These are phyloP conservation scores for Monosporascus sp. DNA, from an alignment of 2,329 filamentous ascomycete species.

Conservation along the genomic window DNA sequence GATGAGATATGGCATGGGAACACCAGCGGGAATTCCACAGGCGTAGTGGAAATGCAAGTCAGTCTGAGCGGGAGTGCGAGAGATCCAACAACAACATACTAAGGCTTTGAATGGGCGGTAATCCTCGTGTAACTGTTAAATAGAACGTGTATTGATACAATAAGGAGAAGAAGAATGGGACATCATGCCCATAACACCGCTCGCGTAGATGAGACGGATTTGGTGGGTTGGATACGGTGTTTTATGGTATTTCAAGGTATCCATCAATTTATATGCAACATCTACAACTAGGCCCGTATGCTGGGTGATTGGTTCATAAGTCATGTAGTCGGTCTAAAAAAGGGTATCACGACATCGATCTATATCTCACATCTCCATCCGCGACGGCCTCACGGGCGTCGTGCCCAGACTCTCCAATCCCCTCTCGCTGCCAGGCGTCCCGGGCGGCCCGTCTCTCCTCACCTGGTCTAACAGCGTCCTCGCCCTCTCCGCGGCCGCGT, in stretches of 20 bases:
- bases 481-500: slow-evolving; percentile 15
- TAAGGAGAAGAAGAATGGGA: slow-evolving; percentile 4
- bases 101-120: neutral
- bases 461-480: slow-evolving; percentile 21
- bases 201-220: neutral
- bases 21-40: no score
- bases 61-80: no score
- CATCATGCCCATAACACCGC: neutral
- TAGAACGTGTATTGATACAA: slow-evolving; percentile 13
- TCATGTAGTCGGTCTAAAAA: no score
- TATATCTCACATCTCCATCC: slow-evolving; percentile 25
- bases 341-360: neutral
- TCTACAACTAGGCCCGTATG: no score
- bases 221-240: slow-evolving; percentile 4
- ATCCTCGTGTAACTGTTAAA: slow-evolving; percentile 9
- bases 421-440: slow-evolving; percentile 26
- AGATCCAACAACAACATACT: no score
- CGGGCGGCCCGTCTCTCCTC: slow-evolving; percentile 6
- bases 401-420: slow-evolving; percentile 44
- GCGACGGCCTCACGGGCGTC: slow-evolving; percentile 31
- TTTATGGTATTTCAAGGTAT: slow-evolving; percentile 1
- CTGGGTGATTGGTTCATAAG: no score
- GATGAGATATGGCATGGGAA: neutral
- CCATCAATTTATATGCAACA: no score
- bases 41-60: no score